These are phyloP conservation scores for Chaetomium sp. DNA, from an alignment of 2,329 filamentous ascomycete genomes.

Conservation along the genomic window DNA sequence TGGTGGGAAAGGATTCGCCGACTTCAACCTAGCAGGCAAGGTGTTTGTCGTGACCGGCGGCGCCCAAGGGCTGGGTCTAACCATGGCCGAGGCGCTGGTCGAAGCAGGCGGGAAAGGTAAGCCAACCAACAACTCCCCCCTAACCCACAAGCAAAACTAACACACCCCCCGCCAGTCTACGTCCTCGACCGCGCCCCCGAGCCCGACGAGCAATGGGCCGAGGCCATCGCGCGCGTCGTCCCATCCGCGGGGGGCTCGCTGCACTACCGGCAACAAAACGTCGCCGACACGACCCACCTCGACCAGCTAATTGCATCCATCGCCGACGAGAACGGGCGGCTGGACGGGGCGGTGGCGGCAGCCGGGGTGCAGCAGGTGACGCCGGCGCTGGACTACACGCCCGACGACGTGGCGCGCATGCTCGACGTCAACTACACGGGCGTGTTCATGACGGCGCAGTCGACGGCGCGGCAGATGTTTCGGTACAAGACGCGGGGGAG, in stretches of 20 bases:
- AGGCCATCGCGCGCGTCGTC: slow-evolving; percentile 65
- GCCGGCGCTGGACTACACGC: slow-evolving; percentile 76
- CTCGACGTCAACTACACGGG: slow-evolving; percentile 84
- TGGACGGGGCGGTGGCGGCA: slow-evolving; percentile 76
- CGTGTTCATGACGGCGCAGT: slow-evolving; percentile 81
- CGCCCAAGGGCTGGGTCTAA: slow-evolving; percentile 74
- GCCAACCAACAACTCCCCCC: background rate
- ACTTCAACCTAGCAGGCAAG: slow-evolving; percentile 23
- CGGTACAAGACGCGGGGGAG: slow-evolving; percentile 59
- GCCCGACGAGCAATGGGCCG: slow-evolving; percentile 52
- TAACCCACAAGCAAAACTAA: background rate
- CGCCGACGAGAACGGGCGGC: slow-evolving; percentile 65
- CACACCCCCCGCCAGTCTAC: slow-evolving; percentile 53
- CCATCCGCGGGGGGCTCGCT: slow-evolving; percentile 66
- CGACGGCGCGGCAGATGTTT: slow-evolving; percentile 75
- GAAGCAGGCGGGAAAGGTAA: slow-evolving; percentile 69
- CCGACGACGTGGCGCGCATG: slow-evolving; percentile 75
- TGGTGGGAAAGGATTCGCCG: slow-evolving; percentile 18
- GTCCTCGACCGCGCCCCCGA: slow-evolving; percentile 64
- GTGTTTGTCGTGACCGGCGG: slow-evolving; percentile 77
- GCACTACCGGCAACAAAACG: slow-evolving; percentile 77
- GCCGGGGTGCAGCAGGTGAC: slow-evolving; percentile 80
- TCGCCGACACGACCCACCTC: slow-evolving; percentile 70
- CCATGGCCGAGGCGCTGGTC: slow-evolving; percentile 75
- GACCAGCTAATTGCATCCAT: slow-evolving; percentile 70